Evolutionary conservation across 1,139 yeast species (phyloP).

Genomic region (Yamadazyma jaroonii): DNA sequence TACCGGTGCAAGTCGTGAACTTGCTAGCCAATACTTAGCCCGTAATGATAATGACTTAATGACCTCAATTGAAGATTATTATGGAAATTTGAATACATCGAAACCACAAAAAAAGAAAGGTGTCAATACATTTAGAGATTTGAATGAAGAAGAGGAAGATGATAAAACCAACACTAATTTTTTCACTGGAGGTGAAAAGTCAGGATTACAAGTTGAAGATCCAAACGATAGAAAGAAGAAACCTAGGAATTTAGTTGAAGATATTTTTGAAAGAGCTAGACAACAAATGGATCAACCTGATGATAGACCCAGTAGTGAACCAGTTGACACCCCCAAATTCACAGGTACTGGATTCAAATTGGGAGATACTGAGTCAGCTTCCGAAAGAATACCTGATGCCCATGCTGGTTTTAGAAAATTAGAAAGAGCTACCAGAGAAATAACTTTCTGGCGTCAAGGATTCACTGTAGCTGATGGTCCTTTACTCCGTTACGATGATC

Average conservation of each 20-base stretch:
- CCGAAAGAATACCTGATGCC: slow-evolving; percentile 33
- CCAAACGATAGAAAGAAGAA: slow-evolving; percentile 59
- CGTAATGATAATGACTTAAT: slow-evolving; percentile 37
- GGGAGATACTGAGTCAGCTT: slow-evolving; percentile 60
- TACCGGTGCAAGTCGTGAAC: slow-evolving; percentile 34
- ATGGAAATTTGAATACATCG: slow-evolving; percentile 18
- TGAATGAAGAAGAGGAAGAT: slow-evolving; percentile 50
- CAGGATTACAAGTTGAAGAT: slow-evolving; percentile 90
- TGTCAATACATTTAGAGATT: slow-evolving; percentile 49
- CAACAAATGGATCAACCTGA: slow-evolving; percentile 42
- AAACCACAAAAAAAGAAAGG: slow-evolving; percentile 17
- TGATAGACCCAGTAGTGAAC: slow-evolving; percentile 40
- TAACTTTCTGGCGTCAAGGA: slow-evolving; percentile 96
- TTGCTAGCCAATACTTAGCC: slow-evolving; percentile 44
- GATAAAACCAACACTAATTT: slow-evolving; percentile 69
- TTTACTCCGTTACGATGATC: slow-evolving; percentile 85
- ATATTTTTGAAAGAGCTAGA: slow-evolving; percentile 45
- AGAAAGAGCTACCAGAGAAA: slow-evolving; percentile 62
- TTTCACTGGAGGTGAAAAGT: slow-evolving; percentile 95
- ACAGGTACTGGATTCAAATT: slow-evolving; percentile 78
- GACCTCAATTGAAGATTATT: slow-evolving; percentile 44
- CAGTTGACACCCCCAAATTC: slow-evolving; percentile 24
- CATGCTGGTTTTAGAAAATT: slow-evolving; percentile 31
- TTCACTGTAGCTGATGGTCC: slow-evolving; percentile 92
- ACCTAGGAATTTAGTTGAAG: slow-evolving; percentile 45